phyloP scores from a whole-genome alignment of 2,329 filamentous ascomycete species.

The Cercospora zeina region DNA sequence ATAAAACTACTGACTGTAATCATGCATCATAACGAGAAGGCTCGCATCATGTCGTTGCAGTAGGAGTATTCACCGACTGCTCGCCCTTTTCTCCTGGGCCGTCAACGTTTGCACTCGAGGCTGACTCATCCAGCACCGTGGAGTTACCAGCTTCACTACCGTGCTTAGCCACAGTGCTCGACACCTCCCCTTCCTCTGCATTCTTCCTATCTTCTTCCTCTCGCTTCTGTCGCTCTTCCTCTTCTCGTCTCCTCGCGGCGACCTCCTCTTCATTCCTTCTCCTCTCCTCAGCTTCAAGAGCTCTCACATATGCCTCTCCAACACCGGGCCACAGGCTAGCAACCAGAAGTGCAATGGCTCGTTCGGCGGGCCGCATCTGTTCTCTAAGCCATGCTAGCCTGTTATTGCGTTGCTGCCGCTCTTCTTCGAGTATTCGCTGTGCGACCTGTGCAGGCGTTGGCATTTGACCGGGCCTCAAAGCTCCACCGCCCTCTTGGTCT shows the following conservation, averaged over 20 bases:
- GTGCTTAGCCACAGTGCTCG: background rate
- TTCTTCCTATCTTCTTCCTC: slow-evolving; percentile 27
- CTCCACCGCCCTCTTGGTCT: slow-evolving; percentile 18
- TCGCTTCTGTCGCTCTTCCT: slow-evolving; percentile 32
- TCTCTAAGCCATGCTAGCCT: slow-evolving; percentile 35
- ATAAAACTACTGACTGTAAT: background rate
- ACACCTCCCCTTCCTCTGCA: slow-evolving; percentile 9
- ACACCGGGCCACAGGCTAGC: slow-evolving; percentile 63
- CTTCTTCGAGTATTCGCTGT: slow-evolving; percentile 42
- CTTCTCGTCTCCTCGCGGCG: slow-evolving; percentile 31
- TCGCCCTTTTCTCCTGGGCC: background rate
- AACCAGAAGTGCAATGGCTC: slow-evolving; percentile 61
- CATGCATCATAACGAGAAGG: background rate
- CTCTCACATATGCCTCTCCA: slow-evolving; percentile 61
- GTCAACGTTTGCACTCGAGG: background rate
- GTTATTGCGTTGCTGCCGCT: slow-evolving; percentile 27
- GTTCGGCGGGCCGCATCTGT: slow-evolving; percentile 52
- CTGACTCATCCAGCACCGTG: background rate
- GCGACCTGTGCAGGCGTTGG: slow-evolving; percentile 48
- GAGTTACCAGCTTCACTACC: background rate
- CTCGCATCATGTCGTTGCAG: background rate
- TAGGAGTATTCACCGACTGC: background rate
- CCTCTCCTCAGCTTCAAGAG: slow-evolving; percentile 48
- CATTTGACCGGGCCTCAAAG: slow-evolving; percentile 30
- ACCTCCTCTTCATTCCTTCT: slow-evolving; percentile 35